These are phyloP conservation scores for Botryosphaeria dothidea DNA, from an alignment of 2,329 filamentous ascomycete genomes.

Conservation along the genomic window DNA sequence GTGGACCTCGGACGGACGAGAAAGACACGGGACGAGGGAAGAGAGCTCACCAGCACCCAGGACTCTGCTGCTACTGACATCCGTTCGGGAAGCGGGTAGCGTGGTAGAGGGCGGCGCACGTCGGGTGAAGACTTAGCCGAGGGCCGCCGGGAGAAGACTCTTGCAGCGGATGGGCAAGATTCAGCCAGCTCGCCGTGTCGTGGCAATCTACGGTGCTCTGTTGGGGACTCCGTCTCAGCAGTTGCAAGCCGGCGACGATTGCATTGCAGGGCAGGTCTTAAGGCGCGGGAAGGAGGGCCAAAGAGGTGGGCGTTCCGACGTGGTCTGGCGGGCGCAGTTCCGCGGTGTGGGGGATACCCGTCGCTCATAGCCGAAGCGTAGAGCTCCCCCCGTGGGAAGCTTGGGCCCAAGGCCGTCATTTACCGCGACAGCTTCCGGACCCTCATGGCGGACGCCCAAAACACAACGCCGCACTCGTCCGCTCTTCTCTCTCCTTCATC, in stretches of 20 bases:
- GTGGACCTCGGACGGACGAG: slow-evolving; percentile 5
- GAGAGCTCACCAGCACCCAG: slow-evolving; percentile 5
- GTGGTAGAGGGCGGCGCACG: background rate
- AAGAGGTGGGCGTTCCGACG: slow-evolving; percentile 8
- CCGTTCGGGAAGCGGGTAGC: background rate
- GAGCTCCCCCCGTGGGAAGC: background rate
- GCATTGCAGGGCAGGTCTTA: background rate
- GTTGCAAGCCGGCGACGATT: background rate
- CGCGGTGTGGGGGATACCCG: slow-evolving; percentile 12
- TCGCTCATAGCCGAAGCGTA: slow-evolving; percentile 12
- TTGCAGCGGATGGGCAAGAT: background rate
- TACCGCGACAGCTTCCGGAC: slow-evolving; percentile 14
- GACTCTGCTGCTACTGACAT: background rate
- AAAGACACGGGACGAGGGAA: slow-evolving; percentile 8
- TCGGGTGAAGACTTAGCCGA: slow-evolving; percentile 16
- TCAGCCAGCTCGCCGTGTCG: background rate
- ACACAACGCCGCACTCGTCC: background rate
- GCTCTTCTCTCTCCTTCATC: background rate
- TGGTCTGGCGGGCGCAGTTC: slow-evolving; percentile 9
- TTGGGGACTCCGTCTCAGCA: no score
- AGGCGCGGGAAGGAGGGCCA: background rate
- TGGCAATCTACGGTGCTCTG: background rate
- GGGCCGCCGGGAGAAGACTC: slow-evolving; percentile 10
- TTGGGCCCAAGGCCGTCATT: slow-evolving; percentile 1
- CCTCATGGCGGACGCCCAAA: background rate